phyloP scores from a whole-genome alignment of 164 flowering plant genomes.

The Magnolia kwangsiensis region DNA sequence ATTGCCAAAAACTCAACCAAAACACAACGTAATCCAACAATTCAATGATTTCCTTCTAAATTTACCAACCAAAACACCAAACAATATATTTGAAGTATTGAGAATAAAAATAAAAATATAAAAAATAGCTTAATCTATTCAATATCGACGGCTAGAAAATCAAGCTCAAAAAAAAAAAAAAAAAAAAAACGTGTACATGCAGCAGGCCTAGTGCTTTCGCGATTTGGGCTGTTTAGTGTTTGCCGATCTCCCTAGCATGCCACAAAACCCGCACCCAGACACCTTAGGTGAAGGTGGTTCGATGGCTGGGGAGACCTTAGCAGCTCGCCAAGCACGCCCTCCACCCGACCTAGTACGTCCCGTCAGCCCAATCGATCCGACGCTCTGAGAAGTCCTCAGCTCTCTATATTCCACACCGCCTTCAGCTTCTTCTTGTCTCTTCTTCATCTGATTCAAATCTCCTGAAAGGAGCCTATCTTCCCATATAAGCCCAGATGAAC shows the following conservation, averaged over 20 bases:
- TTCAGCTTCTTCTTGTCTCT: slow-evolving; percentile 2
- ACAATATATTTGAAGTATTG: no score
- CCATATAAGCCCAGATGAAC: slow-evolving; percentile 85
- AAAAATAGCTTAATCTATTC: no score
- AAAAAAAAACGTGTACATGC: no score
- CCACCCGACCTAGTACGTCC: slow-evolving; percentile 44
- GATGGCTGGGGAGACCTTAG: slow-evolving; percentile 46
- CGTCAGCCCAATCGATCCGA: slow-evolving; percentile 1
- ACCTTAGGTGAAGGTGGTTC: slow-evolving; percentile 73
- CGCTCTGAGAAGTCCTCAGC: slow-evolving; percentile 10
- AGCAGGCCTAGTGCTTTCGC: background rate
- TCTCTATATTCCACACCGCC: slow-evolving; percentile 12
- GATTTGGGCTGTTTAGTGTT: background rate
- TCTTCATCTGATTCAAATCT: slow-evolving; percentile 30
- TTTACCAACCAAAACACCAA: no score
- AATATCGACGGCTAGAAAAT: no score
- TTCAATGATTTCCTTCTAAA: no score
- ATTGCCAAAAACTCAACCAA: no score
- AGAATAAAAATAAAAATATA: no score
- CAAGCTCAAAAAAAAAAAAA: no score
- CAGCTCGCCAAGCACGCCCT: slow-evolving; percentile 37
- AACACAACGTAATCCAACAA: no score
- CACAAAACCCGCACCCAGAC: slow-evolving; percentile 53
- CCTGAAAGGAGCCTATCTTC: slow-evolving; percentile 54
- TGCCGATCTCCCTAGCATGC: slow-evolving; percentile 16